phyloP scores from a whole-genome alignment of 345 rosid species.

The Carallia pectinifolia region DNA sequence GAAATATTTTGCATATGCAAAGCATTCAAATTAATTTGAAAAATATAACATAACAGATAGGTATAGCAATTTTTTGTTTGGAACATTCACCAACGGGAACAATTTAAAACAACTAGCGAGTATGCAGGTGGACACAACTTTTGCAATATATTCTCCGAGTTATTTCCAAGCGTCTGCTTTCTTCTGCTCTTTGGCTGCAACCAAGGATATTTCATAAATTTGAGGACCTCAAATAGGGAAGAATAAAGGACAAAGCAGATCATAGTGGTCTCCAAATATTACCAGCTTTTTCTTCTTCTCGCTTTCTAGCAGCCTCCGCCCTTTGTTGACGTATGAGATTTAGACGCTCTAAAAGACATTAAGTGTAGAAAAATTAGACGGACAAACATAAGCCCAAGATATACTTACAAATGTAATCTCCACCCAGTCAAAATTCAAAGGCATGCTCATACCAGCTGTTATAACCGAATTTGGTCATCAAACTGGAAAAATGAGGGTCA shows the following conservation, averaged over 20 bases:
- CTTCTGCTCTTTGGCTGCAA: constrained; percentile 49
- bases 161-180: constrained; percentile 50
- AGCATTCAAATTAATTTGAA: constrained; percentile 9
- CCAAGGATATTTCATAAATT: constrained; percentile 3
- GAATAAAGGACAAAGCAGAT: neutral
- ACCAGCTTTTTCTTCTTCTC: constrained; percentile 69
- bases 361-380: neutral
- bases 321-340: constrained; percentile 75
- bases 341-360: constrained; percentile 50
- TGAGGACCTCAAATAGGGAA: neutral
- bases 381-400: too few species aligned
- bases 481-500: too few species aligned
- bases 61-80: neutral
- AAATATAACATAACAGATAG: neutral
- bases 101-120: constrained; percentile 13
- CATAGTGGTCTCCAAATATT: constrained; percentile 1
- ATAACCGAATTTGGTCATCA: too few species aligned
- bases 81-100: neutral
- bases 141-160: constrained; percentile 4
- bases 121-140: constrained; percentile 2
- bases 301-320: constrained; percentile 66
- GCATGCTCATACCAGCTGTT: too few species aligned
- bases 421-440: too few species aligned
- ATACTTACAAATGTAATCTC: too few species aligned
- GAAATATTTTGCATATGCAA: neutral